Conservation (phyloP, 225 moss, liverwort and hornwort species). For the Straminergon stramineum region DNA sequence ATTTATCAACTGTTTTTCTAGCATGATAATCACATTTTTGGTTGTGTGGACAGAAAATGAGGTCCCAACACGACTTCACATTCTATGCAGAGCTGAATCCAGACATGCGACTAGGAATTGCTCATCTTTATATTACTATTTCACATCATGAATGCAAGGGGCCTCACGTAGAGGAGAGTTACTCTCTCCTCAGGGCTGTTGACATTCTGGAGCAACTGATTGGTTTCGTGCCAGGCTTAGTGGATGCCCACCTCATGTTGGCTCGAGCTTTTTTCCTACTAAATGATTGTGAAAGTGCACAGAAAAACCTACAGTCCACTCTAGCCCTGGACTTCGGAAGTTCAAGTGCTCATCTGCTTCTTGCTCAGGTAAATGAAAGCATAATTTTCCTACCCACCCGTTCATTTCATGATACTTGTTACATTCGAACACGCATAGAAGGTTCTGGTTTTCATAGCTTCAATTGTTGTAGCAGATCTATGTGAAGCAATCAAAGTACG, state of each 20-base stretch:
- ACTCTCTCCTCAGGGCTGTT: conserved; percentile 33
- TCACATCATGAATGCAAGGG: conserved; percentile 51
- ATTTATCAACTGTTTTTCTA: neutral
- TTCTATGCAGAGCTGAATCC: conserved; percentile 51
- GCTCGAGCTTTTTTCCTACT: conserved; percentile 36
- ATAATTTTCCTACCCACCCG: neutral
- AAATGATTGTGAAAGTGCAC: conserved; percentile 38
- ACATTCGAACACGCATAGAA: neutral
- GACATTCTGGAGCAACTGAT: conserved; percentile 41
- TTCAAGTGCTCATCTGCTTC: conserved; percentile 50
- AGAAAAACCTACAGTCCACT: conserved; percentile 30
- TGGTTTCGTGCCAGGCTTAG: conserved; percentile 34
- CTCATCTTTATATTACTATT: conserved; percentile 38
- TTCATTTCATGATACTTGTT: neutral
- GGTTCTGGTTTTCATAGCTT: neutral
- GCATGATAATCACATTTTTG: neutral
- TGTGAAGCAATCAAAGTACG: conserved; percentile 43
- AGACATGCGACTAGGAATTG: conserved; percentile 54
- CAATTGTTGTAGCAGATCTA: conserved; percentile 34
- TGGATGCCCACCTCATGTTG: conserved; percentile 51
- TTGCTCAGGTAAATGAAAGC: conserved; percentile 44
- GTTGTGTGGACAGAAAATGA: conserved; percentile 23
- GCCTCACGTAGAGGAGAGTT: conserved; percentile 34
- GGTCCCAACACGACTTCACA: conserved; percentile 32
- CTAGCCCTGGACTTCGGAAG: conserved; percentile 38